These are phyloP conservation scores for Aureobasidium sp. DNA, from an alignment of 2,329 filamentous ascomycete genomes.

Conservation along the genomic window DNA sequence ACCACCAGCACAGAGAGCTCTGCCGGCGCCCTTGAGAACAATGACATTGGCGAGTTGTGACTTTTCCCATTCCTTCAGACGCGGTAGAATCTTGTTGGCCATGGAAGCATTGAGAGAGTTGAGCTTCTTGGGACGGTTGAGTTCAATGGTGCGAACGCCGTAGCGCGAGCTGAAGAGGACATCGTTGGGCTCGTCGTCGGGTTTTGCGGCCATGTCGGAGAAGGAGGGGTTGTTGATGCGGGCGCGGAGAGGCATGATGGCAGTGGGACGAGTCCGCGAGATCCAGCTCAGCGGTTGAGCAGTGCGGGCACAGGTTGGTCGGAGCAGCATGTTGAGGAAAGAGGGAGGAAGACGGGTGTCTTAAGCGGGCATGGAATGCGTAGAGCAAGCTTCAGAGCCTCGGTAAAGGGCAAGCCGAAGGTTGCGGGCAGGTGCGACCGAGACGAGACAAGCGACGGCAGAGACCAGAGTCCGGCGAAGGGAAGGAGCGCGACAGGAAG, in stretches of 20 bases:
- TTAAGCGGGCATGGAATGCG: slow-evolving; percentile 10
- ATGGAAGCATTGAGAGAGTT: slow-evolving; percentile 92
- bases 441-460: neutral
- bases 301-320: slow-evolving; percentile 31
- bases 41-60: slow-evolving; percentile 90
- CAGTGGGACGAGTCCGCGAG: slow-evolving; percentile 9
- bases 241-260: slow-evolving; percentile 69
- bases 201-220: slow-evolving; percentile 28
- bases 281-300: slow-evolving; percentile 29
- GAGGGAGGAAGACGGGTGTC: neutral
- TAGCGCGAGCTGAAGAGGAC: slow-evolving; percentile 85
- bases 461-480: neutral
- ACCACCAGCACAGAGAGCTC: slow-evolving; percentile 85
- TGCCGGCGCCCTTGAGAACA: slow-evolving; percentile 81
- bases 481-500: neutral
- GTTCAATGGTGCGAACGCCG: slow-evolving; percentile 82
- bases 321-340: slow-evolving; percentile 37
- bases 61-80: slow-evolving; percentile 83
- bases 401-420: slow-evolving; percentile 8
- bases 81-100: slow-evolving; percentile 86
- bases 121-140: slow-evolving; percentile 85
- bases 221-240: slow-evolving; percentile 31
- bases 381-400: slow-evolving; percentile 12
- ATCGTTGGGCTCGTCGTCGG: slow-evolving; percentile 72
- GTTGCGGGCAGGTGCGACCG: neutral